Evolutionary conservation across 805 yeast genomes (phyloP).

Genomic region (Candida germanica): DNA sequence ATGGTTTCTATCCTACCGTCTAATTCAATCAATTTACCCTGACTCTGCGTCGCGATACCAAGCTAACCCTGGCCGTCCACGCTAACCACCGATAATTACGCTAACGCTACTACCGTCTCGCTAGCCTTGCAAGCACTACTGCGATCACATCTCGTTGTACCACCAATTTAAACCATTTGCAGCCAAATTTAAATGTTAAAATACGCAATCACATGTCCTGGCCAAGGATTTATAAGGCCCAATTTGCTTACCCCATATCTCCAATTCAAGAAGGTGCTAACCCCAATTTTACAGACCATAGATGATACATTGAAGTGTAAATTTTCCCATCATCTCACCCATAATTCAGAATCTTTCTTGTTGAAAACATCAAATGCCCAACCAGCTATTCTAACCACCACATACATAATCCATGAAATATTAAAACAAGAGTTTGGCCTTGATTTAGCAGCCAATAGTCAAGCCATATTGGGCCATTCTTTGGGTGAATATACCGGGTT

Average conservation of each 20-base stretch:
- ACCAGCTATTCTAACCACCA: slow-evolving; percentile 49
- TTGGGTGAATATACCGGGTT: slow-evolving; percentile 50
- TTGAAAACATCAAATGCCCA: slow-evolving; percentile 46
- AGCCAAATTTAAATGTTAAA: slow-evolving; percentile 3
- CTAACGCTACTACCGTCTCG: no score
- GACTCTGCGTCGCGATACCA: no score
- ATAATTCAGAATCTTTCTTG: slow-evolving; percentile 20
- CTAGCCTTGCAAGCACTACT: no score
- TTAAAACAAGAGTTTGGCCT: slow-evolving; percentile 18
- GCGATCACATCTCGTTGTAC: no score
- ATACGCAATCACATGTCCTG: slow-evolving; percentile 34
- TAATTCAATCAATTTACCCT: no score
- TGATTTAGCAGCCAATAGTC: slow-evolving; percentile 13
- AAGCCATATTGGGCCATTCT: slow-evolving; percentile 45
- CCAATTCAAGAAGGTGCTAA: slow-evolving; percentile 10
- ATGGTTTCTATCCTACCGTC: no score
- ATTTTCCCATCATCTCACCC: slow-evolving; percentile 18
- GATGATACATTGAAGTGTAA: slow-evolving; percentile 21
- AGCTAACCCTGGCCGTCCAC: no score
- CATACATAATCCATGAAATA: slow-evolving; percentile 27
- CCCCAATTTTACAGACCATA: slow-evolving; percentile 14
- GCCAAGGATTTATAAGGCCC: slow-evolving; percentile 28
- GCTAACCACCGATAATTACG: no score
- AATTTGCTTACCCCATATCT: slow-evolving; percentile 21
- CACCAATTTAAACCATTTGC: no score